Base-by-base conservation (phyloP, 768 basidiomycete genomes). In the Phallus indusiatus region DNA sequence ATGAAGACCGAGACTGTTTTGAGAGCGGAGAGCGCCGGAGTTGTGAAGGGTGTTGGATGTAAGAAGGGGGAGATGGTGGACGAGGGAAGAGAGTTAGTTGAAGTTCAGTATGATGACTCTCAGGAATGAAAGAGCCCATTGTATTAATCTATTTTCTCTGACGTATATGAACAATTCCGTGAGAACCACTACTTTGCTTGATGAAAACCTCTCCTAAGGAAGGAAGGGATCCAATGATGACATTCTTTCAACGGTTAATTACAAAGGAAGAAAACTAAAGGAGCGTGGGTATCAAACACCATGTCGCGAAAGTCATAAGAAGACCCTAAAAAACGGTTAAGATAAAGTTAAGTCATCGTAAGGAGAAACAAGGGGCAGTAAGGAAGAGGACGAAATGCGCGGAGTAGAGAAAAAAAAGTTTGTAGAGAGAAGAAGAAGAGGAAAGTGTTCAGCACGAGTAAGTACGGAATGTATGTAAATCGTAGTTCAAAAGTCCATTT, bases 1-100 rank as follows among this genome's bases (percentile, higher is more conserved):
- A 97, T 96, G 94, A 97, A 97, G 81, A 96, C 93, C 63, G 93
- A 95, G 73, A 94, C 88, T 42, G 88, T 91, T 47, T 70, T 96
- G 63, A 77, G 91, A 56, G 83, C 90, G 14, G 79, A 83, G 60
- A 75, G 74, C 8, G 74, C 79, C 37, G 94, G 92, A 4, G 73
- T 84, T 5, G 85, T 95, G 8, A 83, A 76, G 64, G 75, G 79
- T 49, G 81, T 95, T 14, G 81, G 81, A 14, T 94, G 90, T 67
- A 79, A 74, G 70, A 86, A 88, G 66, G 94, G 94, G 2, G 88
- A 94, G 71, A 91, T 94, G 84, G 92, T 95, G 0, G 87, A 90
- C 63, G 92, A 95, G 67, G 90, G 91, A 5, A 76, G 76, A 68
- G 86, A 91, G 66, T 69, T 94, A 55, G 83, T 93, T 9, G 80